Base-by-base conservation (phyloP, 73 alveolate species). In the Paramecium octaurelia region DNA sequence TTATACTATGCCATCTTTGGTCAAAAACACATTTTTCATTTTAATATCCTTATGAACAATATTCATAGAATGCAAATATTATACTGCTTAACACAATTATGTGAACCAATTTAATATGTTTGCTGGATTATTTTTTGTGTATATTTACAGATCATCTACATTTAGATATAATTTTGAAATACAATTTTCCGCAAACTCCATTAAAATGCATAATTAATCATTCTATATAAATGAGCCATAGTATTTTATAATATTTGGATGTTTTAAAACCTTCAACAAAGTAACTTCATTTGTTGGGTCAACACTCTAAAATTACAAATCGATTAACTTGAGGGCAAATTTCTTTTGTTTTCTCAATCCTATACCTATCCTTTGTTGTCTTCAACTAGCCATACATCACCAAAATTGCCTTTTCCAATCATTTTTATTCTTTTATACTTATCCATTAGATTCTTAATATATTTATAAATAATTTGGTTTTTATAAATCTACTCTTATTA, bases 1-100 rank as follows among this genome's bases (percentile, higher is more conserved):
- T 21, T 16, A 27, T 64, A 87, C 76, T 58, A 87, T 58, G 69
- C 96, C 95, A 89, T 96, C 92, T 11, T 96, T 94, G 7, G 98
- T 60, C 92, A 98, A 92, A 85, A 98, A 95, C 18, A 98, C 95
- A 94, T 98, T 98, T 92, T 95, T 89, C 86, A 96, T 93, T 93
- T 98, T 98, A 2, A 98, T 85, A 92, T 98, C 99, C 83, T 99
- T 88, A 93, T 98, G 99, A 29, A 98, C 95, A 16, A 98, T 94
- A 48, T 96, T 94, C 34, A 94, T 86, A 29, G 92, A 86, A 92
- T 97, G 99, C 54, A 97, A 92, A 93, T 97, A 97, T 68, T 96
- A 98, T 21, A 97, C 97, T 9, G 98, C 99, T 54, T 95, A 94
- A 83, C 97, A 95, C 64, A 97, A 90, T 93, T 97, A 96, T 92